phyloP scores from a whole-genome alignment of 805 yeast species.

The Nakazawaea ambrosiae region DNA sequence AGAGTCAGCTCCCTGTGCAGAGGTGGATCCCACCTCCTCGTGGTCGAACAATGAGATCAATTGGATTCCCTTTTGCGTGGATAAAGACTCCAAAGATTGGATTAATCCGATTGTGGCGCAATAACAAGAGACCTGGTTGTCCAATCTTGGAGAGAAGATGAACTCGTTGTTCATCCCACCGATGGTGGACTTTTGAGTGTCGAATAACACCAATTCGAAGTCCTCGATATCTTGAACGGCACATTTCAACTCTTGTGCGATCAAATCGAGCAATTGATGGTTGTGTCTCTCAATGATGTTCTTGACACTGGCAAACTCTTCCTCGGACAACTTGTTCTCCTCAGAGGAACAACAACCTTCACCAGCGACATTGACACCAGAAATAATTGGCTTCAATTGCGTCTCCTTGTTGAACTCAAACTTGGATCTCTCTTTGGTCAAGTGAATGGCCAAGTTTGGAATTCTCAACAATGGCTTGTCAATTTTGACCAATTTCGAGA shows the following conservation, averaged over 20 bases:
- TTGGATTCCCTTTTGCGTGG: slow-evolving; percentile 51
- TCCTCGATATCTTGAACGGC: slow-evolving; percentile 63
- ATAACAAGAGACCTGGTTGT: slow-evolving; percentile 83
- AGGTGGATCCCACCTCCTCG: slow-evolving; percentile 89
- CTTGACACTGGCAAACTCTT: slow-evolving; percentile 59
- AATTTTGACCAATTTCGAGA: slow-evolving; percentile 69
- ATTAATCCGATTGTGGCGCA: slow-evolving; percentile 70
- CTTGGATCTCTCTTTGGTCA: slow-evolving; percentile 68
- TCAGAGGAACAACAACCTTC: slow-evolving; percentile 44
- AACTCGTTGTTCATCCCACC: slow-evolving; percentile 93
- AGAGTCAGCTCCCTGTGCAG: slow-evolving; percentile 96
- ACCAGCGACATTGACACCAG: slow-evolving; percentile 32
- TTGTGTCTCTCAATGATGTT: slow-evolving; percentile 71
- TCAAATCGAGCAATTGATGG: slow-evolving; percentile 54
- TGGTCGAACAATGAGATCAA: slow-evolving; percentile 86
- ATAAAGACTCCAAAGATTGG: slow-evolving; percentile 33
- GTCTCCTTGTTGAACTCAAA: slow-evolving; percentile 88
- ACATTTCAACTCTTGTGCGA: slow-evolving; percentile 60
- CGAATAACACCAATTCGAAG: slow-evolving; percentile 81
- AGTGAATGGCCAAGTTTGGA: slow-evolving; percentile 92
- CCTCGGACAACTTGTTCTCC: slow-evolving; percentile 35
- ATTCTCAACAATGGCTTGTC: slow-evolving; percentile 81
- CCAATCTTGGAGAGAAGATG: slow-evolving; percentile 85
- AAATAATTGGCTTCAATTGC: slow-evolving; percentile 82
- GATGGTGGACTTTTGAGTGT: slow-evolving; percentile 72